Evolutionary conservation across 2,329 filamentous ascomycete genomes (phyloP), one percentile per base, ranked within the genome.

Genomic region (Pseudonectria foliicola): DNA sequence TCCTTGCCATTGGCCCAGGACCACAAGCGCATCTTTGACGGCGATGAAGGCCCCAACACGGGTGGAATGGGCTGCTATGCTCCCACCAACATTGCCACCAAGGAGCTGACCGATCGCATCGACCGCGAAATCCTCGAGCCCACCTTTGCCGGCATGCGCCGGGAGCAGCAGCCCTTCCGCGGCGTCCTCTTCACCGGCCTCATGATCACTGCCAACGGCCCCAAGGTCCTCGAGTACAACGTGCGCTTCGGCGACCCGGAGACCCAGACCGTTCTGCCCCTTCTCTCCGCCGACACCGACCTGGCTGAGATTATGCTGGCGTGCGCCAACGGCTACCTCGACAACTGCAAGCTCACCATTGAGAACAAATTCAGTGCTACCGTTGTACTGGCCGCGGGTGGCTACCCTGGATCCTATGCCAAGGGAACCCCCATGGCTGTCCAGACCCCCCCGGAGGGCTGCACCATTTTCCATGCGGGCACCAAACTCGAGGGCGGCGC

Each of bases 31-130:
- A 88, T 93, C 45, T 85, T 84, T 34, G 92, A 98, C 53, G 86
- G 85, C 35, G 90, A 96, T 56, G 73, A 77, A 32, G 92, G 92
- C 2, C 85, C 88, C 25, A 96, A 96, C 65, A 96, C 92, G 3
- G 92, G 90, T 40, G 92, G 92, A 27, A 96, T 96, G 92, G 92
- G 92, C 33, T 95, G 88, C 57, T 96, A 96, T 61, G 88, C 89
- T 12, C 85, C 85, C n/a, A 93, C 89, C 2, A 83, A 77, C 44
- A 81, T 89, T 50, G 80, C 82, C 21, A 83, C 82, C 0, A 75
- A 79, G 33, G 77, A 82, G 42, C 70, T 94, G n/a, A 73, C 92
- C 13, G 81, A 81, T 13, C 72, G 80, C 41, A 79, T 98, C 42
- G 82, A 95, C 56, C 71, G 72, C 37, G 84, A 83, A 24, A 82